These are phyloP conservation scores for Coniella vitis DNA, from an alignment of 2,329 filamentous ascomycete species.

Conservation along the genomic window DNA sequence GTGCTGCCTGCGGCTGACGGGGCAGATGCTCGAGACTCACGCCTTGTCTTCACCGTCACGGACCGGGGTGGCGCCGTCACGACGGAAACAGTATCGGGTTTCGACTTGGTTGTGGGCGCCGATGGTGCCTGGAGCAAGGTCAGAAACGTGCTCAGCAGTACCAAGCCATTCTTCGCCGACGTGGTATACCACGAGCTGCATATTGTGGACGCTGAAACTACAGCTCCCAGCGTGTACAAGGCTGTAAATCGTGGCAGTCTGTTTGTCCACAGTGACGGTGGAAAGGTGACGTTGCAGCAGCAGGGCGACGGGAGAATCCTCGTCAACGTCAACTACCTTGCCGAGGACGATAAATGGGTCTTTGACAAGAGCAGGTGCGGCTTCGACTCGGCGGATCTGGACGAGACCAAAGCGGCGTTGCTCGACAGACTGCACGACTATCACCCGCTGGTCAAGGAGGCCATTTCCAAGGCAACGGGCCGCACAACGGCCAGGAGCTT, in stretches of 20 bases:
- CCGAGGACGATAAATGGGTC: constrained; percentile 32
- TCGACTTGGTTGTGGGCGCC: constrained; percentile 31
- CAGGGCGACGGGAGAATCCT: constrained; percentile 43
- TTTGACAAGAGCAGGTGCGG: constrained; percentile 29
- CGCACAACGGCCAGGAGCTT: constrained; percentile 36
- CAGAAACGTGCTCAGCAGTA: constrained; percentile 23
- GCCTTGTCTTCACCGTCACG: constrained; percentile 28
- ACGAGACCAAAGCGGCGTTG: constrained; percentile 32
- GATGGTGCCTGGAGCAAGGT: constrained; percentile 33
- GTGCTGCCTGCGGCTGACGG: constrained; percentile 27
- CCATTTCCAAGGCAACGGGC: constrained; percentile 34
- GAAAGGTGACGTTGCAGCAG: constrained; percentile 36
- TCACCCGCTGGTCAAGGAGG: constrained; percentile 33
- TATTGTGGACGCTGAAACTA: constrained; percentile 33
- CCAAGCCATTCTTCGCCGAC: constrained; percentile 39
- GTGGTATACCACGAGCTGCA: constrained; percentile 36
- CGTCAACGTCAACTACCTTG: constrained; percentile 31
- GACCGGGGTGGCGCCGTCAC: not conserved
- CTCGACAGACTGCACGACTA: constrained; percentile 33
- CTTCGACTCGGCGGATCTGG: constrained; percentile 34
- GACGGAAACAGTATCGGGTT: constrained; percentile 28
- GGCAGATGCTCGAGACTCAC: constrained; percentile 16
- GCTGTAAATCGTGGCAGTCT: constrained; percentile 41
- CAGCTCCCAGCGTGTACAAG: constrained; percentile 35
- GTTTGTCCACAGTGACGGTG: constrained; percentile 37